A percentile compares a stretch with the other conserved stretches of the same genome.
Conservation (phyloP, 2,329 filamentous ascomycete genomes). For the Aspergillus niger region DNA sequence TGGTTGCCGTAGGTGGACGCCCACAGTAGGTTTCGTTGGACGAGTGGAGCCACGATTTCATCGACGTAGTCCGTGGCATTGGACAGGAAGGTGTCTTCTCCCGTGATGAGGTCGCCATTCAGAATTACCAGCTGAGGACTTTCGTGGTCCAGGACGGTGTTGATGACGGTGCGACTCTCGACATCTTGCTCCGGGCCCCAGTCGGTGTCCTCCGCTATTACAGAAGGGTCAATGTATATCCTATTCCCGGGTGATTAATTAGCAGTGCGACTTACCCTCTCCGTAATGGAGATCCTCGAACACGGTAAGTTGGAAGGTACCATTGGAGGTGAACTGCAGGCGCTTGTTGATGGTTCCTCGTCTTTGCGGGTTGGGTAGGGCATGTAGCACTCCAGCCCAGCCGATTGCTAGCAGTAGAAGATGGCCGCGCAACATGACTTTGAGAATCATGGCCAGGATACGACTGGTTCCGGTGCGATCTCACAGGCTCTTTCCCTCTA, state of each 20-base stretch:
- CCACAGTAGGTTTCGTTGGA: too few species aligned
- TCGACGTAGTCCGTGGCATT: too few species aligned
- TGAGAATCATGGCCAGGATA: too few species aligned
- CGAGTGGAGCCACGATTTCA: too few species aligned
- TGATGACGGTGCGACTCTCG: conserved; percentile 60
- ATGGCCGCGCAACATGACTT: neutral
- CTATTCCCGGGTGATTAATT: neutral
- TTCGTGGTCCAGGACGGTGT: conserved; percentile 60
- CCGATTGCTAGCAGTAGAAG: neutral
- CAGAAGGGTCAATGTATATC: neutral
- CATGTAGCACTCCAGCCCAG: neutral
- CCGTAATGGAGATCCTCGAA: conserved; percentile 74
- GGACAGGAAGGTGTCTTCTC: too few species aligned
- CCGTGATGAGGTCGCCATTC: too few species aligned
- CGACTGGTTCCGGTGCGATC: too few species aligned
- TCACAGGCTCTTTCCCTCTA: too few species aligned
- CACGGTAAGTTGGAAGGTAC: conserved; percentile 55
- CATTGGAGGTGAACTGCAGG: conserved; percentile 28
- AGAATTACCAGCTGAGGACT: conserved; percentile 49
- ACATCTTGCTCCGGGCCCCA: conserved; percentile 44
- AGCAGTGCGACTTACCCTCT: conserved; percentile 53
- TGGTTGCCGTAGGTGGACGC: too few species aligned
- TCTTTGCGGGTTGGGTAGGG: neutral
- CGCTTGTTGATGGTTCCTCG: neutral
- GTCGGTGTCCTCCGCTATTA: conserved; percentile 31